Conservation (phyloP, 2,329 filamentous ascomycete genomes). For the Alternaria viburni region DNA sequence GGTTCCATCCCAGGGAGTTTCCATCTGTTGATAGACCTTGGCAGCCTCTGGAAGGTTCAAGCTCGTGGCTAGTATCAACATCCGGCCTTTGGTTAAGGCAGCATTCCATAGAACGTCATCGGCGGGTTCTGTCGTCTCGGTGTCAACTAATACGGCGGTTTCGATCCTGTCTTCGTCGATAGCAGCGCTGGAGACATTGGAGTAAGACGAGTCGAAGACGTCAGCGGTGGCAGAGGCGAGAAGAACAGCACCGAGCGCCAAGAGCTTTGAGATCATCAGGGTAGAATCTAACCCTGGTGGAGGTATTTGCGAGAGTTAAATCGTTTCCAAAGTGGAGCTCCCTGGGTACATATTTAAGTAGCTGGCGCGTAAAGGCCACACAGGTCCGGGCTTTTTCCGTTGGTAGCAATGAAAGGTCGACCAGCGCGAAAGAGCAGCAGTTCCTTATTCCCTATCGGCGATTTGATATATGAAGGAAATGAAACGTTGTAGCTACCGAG, state of each 20-base stretch:
- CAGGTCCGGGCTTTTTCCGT: not conserved
- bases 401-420: not conserved
- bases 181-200: not conserved
- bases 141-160: not conserved
- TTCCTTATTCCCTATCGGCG: fast-evolving
- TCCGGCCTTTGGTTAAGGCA: not conserved
- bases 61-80: not conserved
- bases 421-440: not conserved
- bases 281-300: not conserved
- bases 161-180: not conserved
- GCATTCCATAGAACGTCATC: not conserved
- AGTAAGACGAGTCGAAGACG: not conserved
- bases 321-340: not conserved
- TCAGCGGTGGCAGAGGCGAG: not conserved
- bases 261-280: not conserved
- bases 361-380: not conserved
- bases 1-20: not conserved
- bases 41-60: not conserved
- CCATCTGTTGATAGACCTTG: not conserved
- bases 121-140: not conserved
- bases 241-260: not conserved
- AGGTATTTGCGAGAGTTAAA: not conserved
- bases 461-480: not conserved
- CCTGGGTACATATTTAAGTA: not conserved
- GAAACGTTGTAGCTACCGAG: not conserved